Base-by-base conservation (phyloP, 352 stramenopile species). In the Globisporangium camurandrum region DNA sequence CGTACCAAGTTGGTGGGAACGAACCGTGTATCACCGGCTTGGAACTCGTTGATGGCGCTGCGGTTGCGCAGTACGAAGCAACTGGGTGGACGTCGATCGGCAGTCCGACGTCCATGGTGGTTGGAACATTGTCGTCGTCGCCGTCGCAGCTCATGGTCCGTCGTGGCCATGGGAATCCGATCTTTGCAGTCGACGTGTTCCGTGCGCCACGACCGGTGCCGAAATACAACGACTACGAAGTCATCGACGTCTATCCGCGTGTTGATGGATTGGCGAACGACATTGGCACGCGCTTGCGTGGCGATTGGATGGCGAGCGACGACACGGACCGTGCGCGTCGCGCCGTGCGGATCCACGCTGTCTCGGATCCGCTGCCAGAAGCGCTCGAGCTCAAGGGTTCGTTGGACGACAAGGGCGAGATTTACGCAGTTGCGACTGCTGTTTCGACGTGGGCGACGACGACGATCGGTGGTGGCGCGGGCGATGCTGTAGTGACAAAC, bases 211-310 rank as follows among this genome's bases (percentile, higher is more conserved):
- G 80, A 11, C 73, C 87, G 69, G 80, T 95, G 19, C 84, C 84
- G 8, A 86, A 88, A 37, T 95, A 93, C 57, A 89, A 89, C 31
- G 82, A 95, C 46, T 95, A 95, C 56, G 84, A 95, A 55, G 75
- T 91, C 11, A 93, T 93, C 27, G 68, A 90, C 19, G 42, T 95
- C 17, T 76, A 83, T 42, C 56, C 57, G 27, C 47, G 48, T 26
- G 37, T 17, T 17, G 30, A 34, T 34, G 30, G 30, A 34, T 8
- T 16, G 8, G 30, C 30, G 14, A 34, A 16, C 30, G 40, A 56
- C 24, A 62, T 58, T 10, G 37, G 11, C 34, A 55, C 26, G 26
- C 60, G 17, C 41, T 26, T 94, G 20, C 66, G 67, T 48, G 84
- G 81, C 7, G 74, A 88, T 40, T 94, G 84, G 84, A 80, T 89